These are phyloP conservation scores for Penicillium argentinense DNA, from an alignment of 495 filamentous ascomycete species.

Conservation along the genomic window DNA sequence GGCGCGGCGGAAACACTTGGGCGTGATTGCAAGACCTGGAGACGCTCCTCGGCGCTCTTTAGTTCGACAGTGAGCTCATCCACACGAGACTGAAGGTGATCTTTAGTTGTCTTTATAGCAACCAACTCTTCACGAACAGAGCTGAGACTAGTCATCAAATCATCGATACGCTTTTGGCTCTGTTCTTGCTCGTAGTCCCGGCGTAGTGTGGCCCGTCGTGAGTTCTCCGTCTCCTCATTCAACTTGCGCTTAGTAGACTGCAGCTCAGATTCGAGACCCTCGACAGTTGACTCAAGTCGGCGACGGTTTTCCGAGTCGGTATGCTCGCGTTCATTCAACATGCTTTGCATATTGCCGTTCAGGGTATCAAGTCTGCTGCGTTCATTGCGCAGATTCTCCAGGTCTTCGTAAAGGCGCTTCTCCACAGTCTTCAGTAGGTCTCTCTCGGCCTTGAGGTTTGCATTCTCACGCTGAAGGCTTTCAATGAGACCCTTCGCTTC, in stretches of 20 bases:
- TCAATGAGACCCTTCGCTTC: slow-evolving; percentile 79
- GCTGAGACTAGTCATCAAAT: slow-evolving; percentile 75
- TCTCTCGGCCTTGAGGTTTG: slow-evolving; percentile 92
- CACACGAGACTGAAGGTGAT: slow-evolving; percentile 82
- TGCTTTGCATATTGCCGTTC: slow-evolving; percentile 75
- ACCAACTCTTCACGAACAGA: slow-evolving; percentile 80
- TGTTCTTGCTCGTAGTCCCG: slow-evolving; percentile 88
- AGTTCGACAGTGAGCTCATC: slow-evolving; percentile 87
- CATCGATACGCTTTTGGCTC: slow-evolving; percentile 83
- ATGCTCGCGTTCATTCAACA: slow-evolving; percentile 88
- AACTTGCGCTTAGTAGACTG: slow-evolving; percentile 78
- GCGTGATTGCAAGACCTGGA: slow-evolving; percentile 72
- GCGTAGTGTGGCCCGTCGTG: slow-evolving; percentile 71
- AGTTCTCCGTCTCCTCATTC: slow-evolving; percentile 77
- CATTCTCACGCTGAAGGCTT: slow-evolving; percentile 84
- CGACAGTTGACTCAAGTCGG: slow-evolving; percentile 70
- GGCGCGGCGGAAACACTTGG: slow-evolving; percentile 55
- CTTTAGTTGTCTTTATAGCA: slow-evolving; percentile 77
- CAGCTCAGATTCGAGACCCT: slow-evolving; percentile 76
- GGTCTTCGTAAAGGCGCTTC: slow-evolving; percentile 80
- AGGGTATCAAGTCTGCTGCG: slow-evolving; percentile 74
- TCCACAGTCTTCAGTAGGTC: slow-evolving; percentile 89
- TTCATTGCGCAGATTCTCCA: slow-evolving; percentile 80
- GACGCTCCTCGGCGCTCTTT: slow-evolving; percentile 80
- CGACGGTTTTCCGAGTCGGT: slow-evolving; percentile 78